These are phyloP conservation scores for Endoconidiophora polonica DNA, from an alignment of 2,329 filamentous ascomycete species.

Conservation along the genomic window DNA sequence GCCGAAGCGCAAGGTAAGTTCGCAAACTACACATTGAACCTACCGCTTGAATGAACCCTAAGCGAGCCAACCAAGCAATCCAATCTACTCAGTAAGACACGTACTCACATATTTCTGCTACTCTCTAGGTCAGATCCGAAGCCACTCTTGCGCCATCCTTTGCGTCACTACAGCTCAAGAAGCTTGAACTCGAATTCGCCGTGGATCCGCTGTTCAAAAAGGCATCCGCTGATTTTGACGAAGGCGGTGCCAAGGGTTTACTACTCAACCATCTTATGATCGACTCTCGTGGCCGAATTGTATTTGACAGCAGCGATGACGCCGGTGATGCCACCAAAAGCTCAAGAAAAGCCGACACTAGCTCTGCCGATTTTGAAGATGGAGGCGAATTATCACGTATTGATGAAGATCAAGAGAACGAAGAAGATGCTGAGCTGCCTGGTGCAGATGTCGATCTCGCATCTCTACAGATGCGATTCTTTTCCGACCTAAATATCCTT, in stretches of 20 bases:
- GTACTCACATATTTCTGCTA: slow-evolving; percentile 4
- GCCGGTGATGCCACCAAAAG: slow-evolving; percentile 31
- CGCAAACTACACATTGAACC: too few relatives aligned
- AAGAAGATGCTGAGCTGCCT: slow-evolving; percentile 25
- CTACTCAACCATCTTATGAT: slow-evolving; percentile 95
- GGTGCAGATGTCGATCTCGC: slow-evolving; percentile 59
- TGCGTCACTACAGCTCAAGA: slow-evolving; percentile 78
- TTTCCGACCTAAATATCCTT: slow-evolving; percentile 60
- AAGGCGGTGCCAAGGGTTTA: slow-evolving; percentile 89
- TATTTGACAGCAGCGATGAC: slow-evolving; percentile 97
- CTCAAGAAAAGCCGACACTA: slow-evolving; percentile 18
- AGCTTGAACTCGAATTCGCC: slow-evolving; percentile 90
- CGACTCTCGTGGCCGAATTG: slow-evolving; percentile 77
- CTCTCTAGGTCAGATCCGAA: slow-evolving; percentile 57
- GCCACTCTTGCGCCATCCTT: slow-evolving; percentile 86
- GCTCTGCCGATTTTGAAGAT: neutral
- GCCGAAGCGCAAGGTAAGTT: slow-evolving; percentile 51
- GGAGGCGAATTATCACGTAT: slow-evolving; percentile 4
- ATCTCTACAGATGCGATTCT: slow-evolving; percentile 62
- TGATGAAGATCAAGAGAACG: slow-evolving; percentile 22
- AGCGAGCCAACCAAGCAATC: neutral
- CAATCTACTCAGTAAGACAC: neutral
- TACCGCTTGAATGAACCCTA: too few relatives aligned
- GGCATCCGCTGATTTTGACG: slow-evolving; percentile 93
- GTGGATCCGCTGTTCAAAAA: slow-evolving; percentile 99